These are phyloP conservation scores for Dittrichia graveolens DNA, from an alignment of 129 eudicot genomes.

Conservation along the genomic window DNA sequence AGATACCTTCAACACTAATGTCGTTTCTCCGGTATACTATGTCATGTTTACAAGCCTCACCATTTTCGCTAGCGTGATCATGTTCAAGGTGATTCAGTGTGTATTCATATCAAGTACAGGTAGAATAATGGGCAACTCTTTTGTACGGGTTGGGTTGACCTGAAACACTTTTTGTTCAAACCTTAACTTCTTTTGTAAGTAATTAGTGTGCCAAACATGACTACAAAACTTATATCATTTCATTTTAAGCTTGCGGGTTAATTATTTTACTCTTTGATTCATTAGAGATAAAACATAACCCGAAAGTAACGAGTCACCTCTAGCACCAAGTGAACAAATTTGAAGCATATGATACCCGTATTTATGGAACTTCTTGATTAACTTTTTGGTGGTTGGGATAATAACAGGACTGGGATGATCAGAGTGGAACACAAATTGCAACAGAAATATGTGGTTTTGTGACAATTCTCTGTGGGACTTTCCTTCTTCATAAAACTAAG, in stretches of 20 bases:
- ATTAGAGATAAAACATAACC: neutral
- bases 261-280: neutral
- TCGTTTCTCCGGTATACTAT: slow-evolving; percentile 87
- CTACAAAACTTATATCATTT: neutral
- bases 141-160: neutral
- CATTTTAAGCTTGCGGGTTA: slow-evolving; percentile 12
- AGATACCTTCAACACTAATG: slow-evolving; percentile 76
- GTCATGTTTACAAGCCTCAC: slow-evolving; percentile 92
- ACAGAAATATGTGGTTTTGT: slow-evolving; percentile 74
- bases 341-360: neutral
- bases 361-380: neutral
- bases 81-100: slow-evolving; percentile 71
- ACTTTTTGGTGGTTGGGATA: neutral
- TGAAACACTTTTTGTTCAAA: neutral
- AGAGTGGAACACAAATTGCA: slow-evolving; percentile 57
- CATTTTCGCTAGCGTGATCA: slow-evolving; percentile 86
- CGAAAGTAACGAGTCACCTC: neutral
- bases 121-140: neutral
- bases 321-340: slow-evolving; percentile 12
- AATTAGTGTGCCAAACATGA: neutral
- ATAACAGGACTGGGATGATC: slow-evolving; percentile 72
- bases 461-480: slow-evolving; percentile 82
- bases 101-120: neutral
- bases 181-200: neutral
- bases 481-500: slow-evolving; percentile 80